A percentile compares a stretch with the other conserved stretches of the same genome.
phyloP scores from a whole-genome alignment of 1,284 basidiomycete species.

The Tetrapyrgos nigripes region DNA sequence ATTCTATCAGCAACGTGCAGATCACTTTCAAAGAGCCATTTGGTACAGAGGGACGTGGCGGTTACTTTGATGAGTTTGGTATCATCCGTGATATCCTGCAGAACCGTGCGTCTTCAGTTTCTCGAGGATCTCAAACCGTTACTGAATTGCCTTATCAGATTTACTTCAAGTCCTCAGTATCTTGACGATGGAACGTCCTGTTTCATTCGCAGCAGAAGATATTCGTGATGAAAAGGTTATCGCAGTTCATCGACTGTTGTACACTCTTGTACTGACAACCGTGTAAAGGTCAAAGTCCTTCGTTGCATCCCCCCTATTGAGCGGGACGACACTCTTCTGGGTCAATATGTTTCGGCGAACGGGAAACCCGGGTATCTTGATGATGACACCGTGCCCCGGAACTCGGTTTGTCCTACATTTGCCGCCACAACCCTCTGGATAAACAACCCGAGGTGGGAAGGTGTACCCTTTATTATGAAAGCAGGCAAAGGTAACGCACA shows the following conservation, averaged over 20 bases:
- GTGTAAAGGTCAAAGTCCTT: slow-evolving; percentile 87
- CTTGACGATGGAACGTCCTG: slow-evolving; percentile 95
- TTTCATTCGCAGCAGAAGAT: slow-evolving; percentile 96
- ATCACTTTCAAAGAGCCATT: slow-evolving; percentile 99
- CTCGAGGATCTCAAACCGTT: not conserved
- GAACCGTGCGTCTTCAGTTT: slow-evolving; percentile 78
- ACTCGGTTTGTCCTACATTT: slow-evolving; percentile 92
- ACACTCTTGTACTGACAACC: slow-evolving; percentile 18
- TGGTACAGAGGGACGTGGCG: slow-evolving; percentile 95
- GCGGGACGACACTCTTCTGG: slow-evolving; percentile 81
- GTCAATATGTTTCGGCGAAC: slow-evolving; percentile 88
- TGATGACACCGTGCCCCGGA: slow-evolving; percentile 91
- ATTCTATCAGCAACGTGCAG: slow-evolving; percentile 93
- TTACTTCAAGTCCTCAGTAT: slow-evolving; percentile 92
- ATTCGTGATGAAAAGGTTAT: slow-evolving; percentile 95
- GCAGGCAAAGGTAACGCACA: slow-evolving; percentile 85
- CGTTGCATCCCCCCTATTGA: slow-evolving; percentile 87
- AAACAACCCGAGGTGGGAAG: slow-evolving; percentile 96
- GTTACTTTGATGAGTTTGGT: slow-evolving; percentile 98
- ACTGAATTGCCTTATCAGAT: slow-evolving; percentile 57
- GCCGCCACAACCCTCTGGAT: slow-evolving; percentile 90
- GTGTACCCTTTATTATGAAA: slow-evolving; percentile 96
- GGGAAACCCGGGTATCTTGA: slow-evolving; percentile 98
- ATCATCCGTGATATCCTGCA: slow-evolving; percentile 96
- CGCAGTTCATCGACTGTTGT: slow-evolving; percentile 19